Conservation (phyloP, 2,329 filamentous ascomycete species). For the Pseudocercospora fuligena region DNA sequence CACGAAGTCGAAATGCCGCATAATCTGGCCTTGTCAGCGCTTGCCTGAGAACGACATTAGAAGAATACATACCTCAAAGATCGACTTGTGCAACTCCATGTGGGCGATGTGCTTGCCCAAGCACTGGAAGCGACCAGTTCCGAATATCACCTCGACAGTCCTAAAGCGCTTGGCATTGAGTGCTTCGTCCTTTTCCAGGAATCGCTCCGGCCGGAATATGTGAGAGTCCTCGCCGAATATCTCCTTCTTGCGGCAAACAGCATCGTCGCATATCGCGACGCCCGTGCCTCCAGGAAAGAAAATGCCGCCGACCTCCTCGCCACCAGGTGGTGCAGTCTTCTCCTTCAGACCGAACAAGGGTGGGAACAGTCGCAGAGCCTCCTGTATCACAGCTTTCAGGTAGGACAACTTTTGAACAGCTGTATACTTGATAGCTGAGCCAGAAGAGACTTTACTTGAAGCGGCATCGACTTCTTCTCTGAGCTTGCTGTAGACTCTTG, state of each 20-base stretch:
- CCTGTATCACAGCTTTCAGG: conserved; percentile 39
- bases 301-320: conserved; percentile 41
- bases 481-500: conserved; percentile 51
- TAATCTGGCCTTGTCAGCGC: conserved; percentile 22
- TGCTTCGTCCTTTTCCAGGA: conserved; percentile 48
- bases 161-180: conserved; percentile 46
- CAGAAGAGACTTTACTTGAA: not conserved
- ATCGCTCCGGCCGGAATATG: conserved; percentile 56
- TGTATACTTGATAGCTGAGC: conserved; percentile 30
- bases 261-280: conserved; percentile 52
- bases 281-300: conserved; percentile 54
- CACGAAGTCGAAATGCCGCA: conserved; percentile 28
- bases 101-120: conserved; percentile 55
- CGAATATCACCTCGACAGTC: conserved; percentile 52
- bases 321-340: conserved; percentile 34
- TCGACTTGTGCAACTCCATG: conserved; percentile 56
- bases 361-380: conserved; percentile 40
- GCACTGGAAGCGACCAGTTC: conserved; percentile 52
- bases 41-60: not conserved
- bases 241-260: conserved; percentile 46
- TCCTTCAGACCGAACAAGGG: conserved; percentile 37
- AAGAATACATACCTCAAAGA: conserved; percentile 50
- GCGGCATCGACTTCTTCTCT: conserved; percentile 53
- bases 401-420: conserved; percentile 38
- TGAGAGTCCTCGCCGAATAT: conserved; percentile 49